Evolutionary conservation across 1,139 yeast species (phyloP), one percentile per base, ranked within the genome.

Genomic region (Candida anutae): DNA sequence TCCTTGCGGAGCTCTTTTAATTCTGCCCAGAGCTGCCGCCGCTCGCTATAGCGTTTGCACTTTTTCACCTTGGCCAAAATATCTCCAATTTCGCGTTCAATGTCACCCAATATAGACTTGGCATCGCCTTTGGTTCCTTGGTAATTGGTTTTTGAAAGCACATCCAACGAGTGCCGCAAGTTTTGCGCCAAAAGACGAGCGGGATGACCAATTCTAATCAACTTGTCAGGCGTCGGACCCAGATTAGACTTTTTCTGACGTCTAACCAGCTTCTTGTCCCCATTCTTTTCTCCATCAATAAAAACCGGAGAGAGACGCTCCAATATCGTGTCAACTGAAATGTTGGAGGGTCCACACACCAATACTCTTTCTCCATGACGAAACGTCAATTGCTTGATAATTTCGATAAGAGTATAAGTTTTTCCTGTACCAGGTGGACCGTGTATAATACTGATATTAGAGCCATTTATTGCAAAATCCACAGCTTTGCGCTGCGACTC

Each of bases 301-400:
- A 61, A 60, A 4, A 38, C 41, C 1, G 59, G 55, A n/a, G 77
- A 67, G 15, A 88, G 53, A 35, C 96, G 61, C 48, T 88, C 97
- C 28, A 87, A 55, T 17, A 90, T 82, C 0, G 94, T 90, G 51
- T 90, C 97, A 1, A 87, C 95, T 0, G 96, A 77, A n/a, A 87
- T 79, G 48, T 90, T 90, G 0, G 97, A 88, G 0, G 97, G 95
- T 0, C 96, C 97, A 56, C 97, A 88, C 0, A 90, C 93, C 23
- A 90, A 59, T 0, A 90, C 78, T 28, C 90, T 62, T 39, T 81
- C 77, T 6, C 77, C 75, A 20, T 50, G 48, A 10, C 58, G 57
- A 11, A 60, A 62, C 1, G 79, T 69, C 31, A 85, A 57, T 46
- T 88, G 96, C 27, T 81, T 72, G 22, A 87, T 78, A 8, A 84